phyloP scores from a whole-genome alignment of 139 green algal species.

The Chlamydomonas asymmetrica region DNA sequence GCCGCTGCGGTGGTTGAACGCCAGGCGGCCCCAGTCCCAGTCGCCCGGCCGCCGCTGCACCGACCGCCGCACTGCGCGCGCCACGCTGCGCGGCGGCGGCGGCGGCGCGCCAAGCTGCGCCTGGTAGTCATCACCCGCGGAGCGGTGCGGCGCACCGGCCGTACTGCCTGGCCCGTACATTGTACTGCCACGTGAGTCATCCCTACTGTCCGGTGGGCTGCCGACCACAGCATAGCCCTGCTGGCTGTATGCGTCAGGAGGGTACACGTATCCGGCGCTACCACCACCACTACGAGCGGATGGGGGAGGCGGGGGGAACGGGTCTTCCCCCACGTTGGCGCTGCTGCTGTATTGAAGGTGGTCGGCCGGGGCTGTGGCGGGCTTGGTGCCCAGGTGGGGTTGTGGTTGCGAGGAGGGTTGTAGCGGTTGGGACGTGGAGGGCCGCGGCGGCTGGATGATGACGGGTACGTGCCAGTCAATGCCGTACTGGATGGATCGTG shows the following conservation, averaged over 20 bases:
- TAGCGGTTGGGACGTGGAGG: background rate
- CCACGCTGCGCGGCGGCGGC: constrained; percentile 30
- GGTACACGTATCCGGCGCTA: background rate
- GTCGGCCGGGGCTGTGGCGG: background rate
- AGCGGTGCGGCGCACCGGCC: background rate
- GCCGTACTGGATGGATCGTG: constrained; percentile 44
- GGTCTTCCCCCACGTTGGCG: background rate
- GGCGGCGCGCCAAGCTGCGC: constrained; percentile 5
- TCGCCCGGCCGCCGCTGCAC: constrained; percentile 25
- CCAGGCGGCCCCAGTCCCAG: constrained; percentile 46
- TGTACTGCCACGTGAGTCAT: background rate
- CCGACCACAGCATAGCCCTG: background rate
- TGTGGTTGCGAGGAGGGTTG: background rate
- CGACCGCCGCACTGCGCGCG: constrained; percentile 20
- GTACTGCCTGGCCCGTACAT: background rate
- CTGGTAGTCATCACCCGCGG: background rate
- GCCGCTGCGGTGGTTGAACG: constrained; percentile 39
- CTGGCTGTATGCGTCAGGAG: background rate
- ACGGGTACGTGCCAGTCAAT: constrained; percentile 48
- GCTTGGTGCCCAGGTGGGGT: too few relatives aligned
- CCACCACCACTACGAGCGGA: background rate
- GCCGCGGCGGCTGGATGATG: constrained; percentile 18
- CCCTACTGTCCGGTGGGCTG: background rate
- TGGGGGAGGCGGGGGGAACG: too few relatives aligned
- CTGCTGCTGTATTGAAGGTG: background rate